Conservation (phyloP, 495 filamentous ascomycete genomes). For the Chlorociboria aeruginascens region DNA sequence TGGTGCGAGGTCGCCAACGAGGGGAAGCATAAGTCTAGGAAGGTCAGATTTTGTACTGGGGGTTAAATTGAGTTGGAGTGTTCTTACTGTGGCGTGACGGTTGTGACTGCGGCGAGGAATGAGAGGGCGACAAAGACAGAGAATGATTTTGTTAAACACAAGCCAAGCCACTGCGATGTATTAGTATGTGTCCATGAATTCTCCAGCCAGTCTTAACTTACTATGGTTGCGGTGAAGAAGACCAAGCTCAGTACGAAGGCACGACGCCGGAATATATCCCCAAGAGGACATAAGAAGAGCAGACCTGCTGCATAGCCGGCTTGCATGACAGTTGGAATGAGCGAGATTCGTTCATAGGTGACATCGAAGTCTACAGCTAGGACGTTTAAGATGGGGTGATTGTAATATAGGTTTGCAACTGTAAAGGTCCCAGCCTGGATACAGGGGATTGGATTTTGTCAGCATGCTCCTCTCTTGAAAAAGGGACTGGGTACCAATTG, state of each 20-base stretch:
- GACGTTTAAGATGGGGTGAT: slow-evolving; percentile 51
- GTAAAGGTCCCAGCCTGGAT: slow-evolving; percentile 31
- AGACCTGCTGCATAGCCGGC: slow-evolving; percentile 69
- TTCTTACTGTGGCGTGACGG: slow-evolving; percentile 59
- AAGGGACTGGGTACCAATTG: neutral
- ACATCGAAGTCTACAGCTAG: slow-evolving; percentile 49
- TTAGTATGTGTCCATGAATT: neutral
- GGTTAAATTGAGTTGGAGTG: too few relatives aligned
- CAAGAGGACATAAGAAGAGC: slow-evolving; percentile 65
- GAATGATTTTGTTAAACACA: slow-evolving; percentile 59
- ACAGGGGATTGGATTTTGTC: slow-evolving; percentile 10
- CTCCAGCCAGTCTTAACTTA: slow-evolving; percentile 18
- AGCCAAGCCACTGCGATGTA: slow-evolving; percentile 41
- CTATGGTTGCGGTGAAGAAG: slow-evolving; percentile 52
- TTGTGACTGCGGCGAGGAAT: slow-evolving; percentile 59
- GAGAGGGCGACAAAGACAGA: slow-evolving; percentile 53
- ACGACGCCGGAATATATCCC: slow-evolving; percentile 59
- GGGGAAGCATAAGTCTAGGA: slow-evolving; percentile 54
- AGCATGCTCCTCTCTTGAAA: neutral
- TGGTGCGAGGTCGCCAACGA: slow-evolving; percentile 73
- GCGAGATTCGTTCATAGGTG: slow-evolving; percentile 34
- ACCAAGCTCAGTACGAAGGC: slow-evolving; percentile 58
- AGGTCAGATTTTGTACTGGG: too few relatives aligned
- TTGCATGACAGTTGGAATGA: slow-evolving; percentile 68
- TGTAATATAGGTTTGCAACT: slow-evolving; percentile 59